Percentiles rank a stretch among this genome's conserved stretches.
Evolutionary conservation across 768 basidiomycete species (phyloP).

Genomic region (Russula ochroleuca): DNA sequence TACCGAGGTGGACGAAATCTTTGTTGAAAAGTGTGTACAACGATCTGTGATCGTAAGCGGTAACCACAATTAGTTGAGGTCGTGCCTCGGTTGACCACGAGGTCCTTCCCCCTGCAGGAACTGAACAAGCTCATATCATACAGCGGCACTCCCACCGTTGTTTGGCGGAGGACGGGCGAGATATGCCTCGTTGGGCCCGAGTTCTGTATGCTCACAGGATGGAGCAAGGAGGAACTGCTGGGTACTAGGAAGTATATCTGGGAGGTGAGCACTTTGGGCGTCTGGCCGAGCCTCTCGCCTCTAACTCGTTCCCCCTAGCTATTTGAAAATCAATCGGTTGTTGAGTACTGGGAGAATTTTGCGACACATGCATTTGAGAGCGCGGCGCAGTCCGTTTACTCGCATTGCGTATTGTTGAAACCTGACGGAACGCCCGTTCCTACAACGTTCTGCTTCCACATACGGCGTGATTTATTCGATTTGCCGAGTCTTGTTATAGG

Average conservation of each 20-base stretch:
- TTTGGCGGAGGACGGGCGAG: conserved; percentile 97
- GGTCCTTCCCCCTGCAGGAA: conserved; percentile 50
- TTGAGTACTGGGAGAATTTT: conserved; percentile 96
- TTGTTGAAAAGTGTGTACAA: conserved; percentile 95
- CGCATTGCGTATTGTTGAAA: conserved; percentile 85
- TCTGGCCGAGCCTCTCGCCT: conserved; percentile 8
- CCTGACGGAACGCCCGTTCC: conserved; percentile 80
- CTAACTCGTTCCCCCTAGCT: conserved; percentile 45
- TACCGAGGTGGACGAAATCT: conserved; percentile 92
- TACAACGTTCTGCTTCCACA: conserved; percentile 93
- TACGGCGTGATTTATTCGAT: conserved; percentile 89
- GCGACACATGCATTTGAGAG: conserved; percentile 97
- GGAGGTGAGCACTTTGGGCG: conserved; percentile 43
- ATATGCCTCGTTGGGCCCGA: conserved; percentile 96
- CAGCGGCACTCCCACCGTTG: conserved; percentile 94
- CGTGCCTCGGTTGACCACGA: conserved; percentile 15
- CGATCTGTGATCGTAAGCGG: conserved; percentile 75
- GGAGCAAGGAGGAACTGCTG: conserved; percentile 79
- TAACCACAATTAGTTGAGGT: conserved; percentile 9
- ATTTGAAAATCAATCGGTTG: conserved; percentile 92
- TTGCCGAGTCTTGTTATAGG: conserved; percentile 86
- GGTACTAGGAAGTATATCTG: conserved; percentile 58
- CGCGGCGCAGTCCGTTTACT: conserved; percentile 91
- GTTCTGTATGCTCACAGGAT: conserved; percentile 91
- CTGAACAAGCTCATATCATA: conserved; percentile 95